Base-by-base conservation (phyloP, 148 eudicot genomes). In the Rhododendron kiyosumense region DNA sequence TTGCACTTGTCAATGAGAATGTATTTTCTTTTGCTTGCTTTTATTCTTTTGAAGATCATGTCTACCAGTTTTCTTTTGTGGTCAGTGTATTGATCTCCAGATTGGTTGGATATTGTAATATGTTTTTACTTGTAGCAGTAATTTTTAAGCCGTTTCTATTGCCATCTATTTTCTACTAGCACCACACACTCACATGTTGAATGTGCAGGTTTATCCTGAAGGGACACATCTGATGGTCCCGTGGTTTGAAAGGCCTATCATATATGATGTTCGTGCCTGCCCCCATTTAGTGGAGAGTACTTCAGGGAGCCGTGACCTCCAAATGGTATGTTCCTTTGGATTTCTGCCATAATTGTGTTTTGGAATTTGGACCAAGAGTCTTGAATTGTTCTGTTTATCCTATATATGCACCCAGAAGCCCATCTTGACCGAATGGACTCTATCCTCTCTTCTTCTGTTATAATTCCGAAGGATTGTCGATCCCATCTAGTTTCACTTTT, bases 231-330 rank as follows among this genome's bases (percentile, higher is more conserved):
- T 96, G 78, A 90, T 95, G 89, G 81, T 95, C 75, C 99, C 99
- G 54, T 96, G 95, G 98, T 90, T 96, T 84, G 99, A 96, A 81
- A 94, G 99, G 86, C 98, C 99, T 9, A 83, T 91, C 78, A 96
- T 96, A 26, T 96, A 96, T 89, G 99, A 96, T 89, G 96, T 96
- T 57, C 98, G 99, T 83, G 98, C 99, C 67, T 94, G 95, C 30
- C 99, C 99, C 82, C 92, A 95, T 88, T 87, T 96, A 57, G 95
- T 94, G 78, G 98, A 96, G 89, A 94, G 98, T 89, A 94, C 98
- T 17, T 93, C 99, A 34, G 99, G 99, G 63, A 96, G 99, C 78
- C 99, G 94, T 89, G 99, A 96, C 86, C 99, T 96, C 73, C 99
- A 96, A 88, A 96, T 95, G 99, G 99, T 96, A 89, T 76, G 34